These are phyloP conservation scores for Penicillium diatomitis DNA, from an alignment of 495 filamentous ascomycete species.

Conservation along the genomic window DNA sequence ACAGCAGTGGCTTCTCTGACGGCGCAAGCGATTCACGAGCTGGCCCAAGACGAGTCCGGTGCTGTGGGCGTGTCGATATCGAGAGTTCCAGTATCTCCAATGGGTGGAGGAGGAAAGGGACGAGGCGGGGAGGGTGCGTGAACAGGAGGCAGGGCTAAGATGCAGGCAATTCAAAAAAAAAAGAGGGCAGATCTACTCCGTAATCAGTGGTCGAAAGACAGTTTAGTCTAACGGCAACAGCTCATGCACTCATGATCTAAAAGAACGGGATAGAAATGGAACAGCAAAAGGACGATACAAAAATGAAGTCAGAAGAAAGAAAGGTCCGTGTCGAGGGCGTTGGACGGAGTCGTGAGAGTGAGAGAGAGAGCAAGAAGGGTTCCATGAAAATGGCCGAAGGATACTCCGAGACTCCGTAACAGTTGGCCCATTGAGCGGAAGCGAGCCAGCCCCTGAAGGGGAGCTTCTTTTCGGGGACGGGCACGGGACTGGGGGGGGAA, in stretches of 20 bases:
- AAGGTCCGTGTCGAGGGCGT: too few species aligned
- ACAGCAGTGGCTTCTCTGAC: too few species aligned
- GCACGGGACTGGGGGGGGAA: too few species aligned
- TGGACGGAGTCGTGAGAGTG: too few species aligned
- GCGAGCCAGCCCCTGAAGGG: constrained; percentile 26
- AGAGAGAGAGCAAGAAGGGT: too few species aligned
- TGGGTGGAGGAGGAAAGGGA: background rate
- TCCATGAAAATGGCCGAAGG: too few species aligned
- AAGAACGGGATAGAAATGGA: constrained; percentile 6
- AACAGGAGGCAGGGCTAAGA: too few species aligned
- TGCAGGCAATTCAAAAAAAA: too few species aligned
- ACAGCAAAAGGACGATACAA: constrained; percentile 1
- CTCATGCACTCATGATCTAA: constrained; percentile 23
- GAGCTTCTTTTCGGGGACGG: constrained; percentile 10
- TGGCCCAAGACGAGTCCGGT: background rate
- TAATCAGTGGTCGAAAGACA: constrained; percentile 20
- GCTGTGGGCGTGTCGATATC: background rate
- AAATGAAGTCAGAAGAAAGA: background rate
- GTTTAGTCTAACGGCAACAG: constrained; percentile 17
- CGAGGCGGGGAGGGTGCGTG: too few species aligned
- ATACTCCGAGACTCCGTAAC: constrained; percentile 14
- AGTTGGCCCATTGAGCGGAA: constrained; percentile 34
- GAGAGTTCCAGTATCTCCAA: constrained; percentile 2
- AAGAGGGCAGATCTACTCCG: constrained; percentile 10
- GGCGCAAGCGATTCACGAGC: background rate